Conservation (phyloP, 192 early-diverging fungal species). For the Diversispora epigaea region DNA sequence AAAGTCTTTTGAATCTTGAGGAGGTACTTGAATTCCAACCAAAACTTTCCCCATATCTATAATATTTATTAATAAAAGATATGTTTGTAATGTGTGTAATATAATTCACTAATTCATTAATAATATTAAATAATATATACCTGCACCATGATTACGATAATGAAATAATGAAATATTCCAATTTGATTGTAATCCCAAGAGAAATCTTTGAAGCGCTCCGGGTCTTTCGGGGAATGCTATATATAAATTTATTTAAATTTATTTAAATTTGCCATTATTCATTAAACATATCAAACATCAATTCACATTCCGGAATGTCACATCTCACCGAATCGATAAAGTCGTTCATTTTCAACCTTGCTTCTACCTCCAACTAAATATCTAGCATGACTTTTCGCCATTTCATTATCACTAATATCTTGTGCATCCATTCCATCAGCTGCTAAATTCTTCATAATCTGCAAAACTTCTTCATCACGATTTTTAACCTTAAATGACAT, state of each 20-base stretch:
- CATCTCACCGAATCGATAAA: constrained; percentile 78
- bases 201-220: constrained; percentile 87
- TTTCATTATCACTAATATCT: constrained; percentile 90
- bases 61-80: not conserved
- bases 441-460: constrained; percentile 64
- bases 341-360: constrained; percentile 75
- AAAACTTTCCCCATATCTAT: constrained; percentile 90
- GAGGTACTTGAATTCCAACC: constrained; percentile 90
- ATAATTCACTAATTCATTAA: not conserved
- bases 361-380: constrained; percentile 89
- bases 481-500: constrained; percentile 84
- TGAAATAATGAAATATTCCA: constrained; percentile 93
- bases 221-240: constrained; percentile 91
- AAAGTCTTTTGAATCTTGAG: constrained; percentile 60
- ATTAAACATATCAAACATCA: not conserved
- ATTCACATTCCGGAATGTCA: not conserved
- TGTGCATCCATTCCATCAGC: constrained; percentile 66
- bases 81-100: not conserved
- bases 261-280: not conserved
- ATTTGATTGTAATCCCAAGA: constrained; percentile 61
- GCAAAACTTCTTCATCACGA: constrained; percentile 63
- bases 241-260: not conserved
- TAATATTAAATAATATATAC: not conserved
- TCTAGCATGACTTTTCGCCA: constrained; percentile 95
- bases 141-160: constrained; percentile 93